Base-by-base conservation (phyloP, 208 protist species). In the Leishmania major region DNA sequence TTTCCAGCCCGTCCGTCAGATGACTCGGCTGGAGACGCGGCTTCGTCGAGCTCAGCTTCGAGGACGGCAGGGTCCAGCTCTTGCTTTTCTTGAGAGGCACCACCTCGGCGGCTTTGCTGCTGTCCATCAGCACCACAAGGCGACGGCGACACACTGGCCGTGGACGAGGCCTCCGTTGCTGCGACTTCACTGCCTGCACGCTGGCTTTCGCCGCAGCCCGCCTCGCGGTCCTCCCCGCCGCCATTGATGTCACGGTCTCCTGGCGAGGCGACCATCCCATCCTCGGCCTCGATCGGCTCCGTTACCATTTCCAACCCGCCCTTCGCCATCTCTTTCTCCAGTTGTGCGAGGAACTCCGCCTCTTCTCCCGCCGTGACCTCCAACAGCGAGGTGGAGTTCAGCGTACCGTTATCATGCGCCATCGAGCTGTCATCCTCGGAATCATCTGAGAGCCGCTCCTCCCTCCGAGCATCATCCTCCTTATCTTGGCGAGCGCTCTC, bases 301-400 rank as follows among this genome's bases (percentile, higher is more conserved):
- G 57, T 15, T 45, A 31, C 17, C 35, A n/a, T 77, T 64, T 60
- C 53, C 35, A 53, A 8, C 53, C 35, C 37, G 7, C 53, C 79
- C 43, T 79, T 71, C 25, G 25, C 67, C 78, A 83, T 80, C 22
- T 82, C 78, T 35, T 53, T 70, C 35, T 86, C 40, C 73, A 86
- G 75, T 69, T 86, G 78, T 40, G 78, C 83, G 1, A 86, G 74
- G 15, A 86, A 77, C 31, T 80, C 78, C 1, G 59, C 83, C 49
- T 82, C 83, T 55, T 86, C 83, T 0, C 55, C 66, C 17, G 35
- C 83, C 6, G 78, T 83, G 49, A 86, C 71, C 43, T 76, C 78
- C 64, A 86, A 53, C 49, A 83, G 64, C 31, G 83, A 78, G 2
- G 62, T 35, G 28, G 59, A 43, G n/a, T 51, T 82, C 51, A 80